phyloP scores from a whole-genome alignment of 169 alveolate species.

The Plasmodium knowlesi region DNA sequence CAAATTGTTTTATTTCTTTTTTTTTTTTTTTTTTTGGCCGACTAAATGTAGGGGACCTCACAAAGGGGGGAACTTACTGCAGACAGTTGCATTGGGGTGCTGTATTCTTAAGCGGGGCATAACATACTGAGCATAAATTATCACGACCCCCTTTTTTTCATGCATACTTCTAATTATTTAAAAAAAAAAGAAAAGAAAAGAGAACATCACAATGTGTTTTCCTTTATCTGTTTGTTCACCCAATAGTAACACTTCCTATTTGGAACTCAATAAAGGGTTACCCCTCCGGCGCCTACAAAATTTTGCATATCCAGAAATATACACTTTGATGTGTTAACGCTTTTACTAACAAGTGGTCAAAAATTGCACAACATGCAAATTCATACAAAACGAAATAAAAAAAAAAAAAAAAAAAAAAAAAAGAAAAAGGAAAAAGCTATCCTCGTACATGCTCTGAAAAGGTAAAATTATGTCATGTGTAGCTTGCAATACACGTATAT shows the following conservation, averaged over 20 bases:
- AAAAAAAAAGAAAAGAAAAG: background rate
- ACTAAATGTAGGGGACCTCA: background rate
- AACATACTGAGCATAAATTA: background rate
- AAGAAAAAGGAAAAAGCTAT: background rate
- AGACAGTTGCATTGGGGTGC: background rate
- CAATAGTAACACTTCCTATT: background rate
- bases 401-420: background rate
- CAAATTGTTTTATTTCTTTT: background rate
- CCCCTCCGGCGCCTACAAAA: background rate
- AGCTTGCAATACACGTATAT: background rate
- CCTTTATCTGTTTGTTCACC: background rate
- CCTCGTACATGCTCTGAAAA: background rate
- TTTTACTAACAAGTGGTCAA: background rate
- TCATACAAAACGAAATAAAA: background rate
- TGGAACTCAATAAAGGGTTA: background rate
- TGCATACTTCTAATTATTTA: background rate
- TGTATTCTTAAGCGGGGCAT: background rate
- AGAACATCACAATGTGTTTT: background rate
- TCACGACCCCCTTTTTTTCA: background rate
- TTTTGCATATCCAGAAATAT: background rate
- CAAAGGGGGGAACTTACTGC: background rate
- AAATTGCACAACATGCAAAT: background rate
- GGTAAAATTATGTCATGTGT: background rate
- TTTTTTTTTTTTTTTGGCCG: background rate
- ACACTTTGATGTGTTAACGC: background rate